Conservation (phyloP, 495 filamentous ascomycete genomes). For the Tricharina praecox region DNA sequence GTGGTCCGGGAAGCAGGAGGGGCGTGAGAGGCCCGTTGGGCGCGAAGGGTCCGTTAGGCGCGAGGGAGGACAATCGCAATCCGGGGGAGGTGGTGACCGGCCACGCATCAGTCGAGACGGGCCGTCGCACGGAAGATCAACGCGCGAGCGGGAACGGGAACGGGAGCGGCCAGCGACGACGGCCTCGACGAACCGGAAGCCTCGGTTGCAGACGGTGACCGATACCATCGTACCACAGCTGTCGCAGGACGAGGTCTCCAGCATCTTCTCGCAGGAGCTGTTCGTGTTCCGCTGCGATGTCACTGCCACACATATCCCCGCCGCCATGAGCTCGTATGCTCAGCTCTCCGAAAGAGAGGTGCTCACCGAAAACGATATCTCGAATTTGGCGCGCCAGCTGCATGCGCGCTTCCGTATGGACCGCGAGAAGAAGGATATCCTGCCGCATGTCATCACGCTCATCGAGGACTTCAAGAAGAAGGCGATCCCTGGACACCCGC, state of each 20-base stretch:
- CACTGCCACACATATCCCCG: slow-evolving; percentile 16
- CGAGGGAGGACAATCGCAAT: too few species aligned
- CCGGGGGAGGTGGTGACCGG: too few species aligned
- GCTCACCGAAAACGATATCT: slow-evolving; percentile 17
- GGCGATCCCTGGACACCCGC: slow-evolving; percentile 27
- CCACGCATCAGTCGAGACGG: too few species aligned
- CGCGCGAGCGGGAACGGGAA: too few species aligned
- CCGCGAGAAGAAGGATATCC: slow-evolving; percentile 9
- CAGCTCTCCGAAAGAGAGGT: slow-evolving; percentile 17
- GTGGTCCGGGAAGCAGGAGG: too few species aligned
- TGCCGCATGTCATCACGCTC: slow-evolving; percentile 20
- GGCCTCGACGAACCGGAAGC: too few species aligned
- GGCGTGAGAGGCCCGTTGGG: too few species aligned
- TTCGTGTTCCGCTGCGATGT: slow-evolving; percentile 27
- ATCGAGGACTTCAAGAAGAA: slow-evolving; percentile 26
- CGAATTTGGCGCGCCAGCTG: slow-evolving; percentile 25
- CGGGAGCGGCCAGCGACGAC: too few species aligned
- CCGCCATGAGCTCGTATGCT: slow-evolving; percentile 22
- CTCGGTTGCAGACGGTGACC: not conserved
- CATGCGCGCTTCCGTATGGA: slow-evolving; percentile 22
- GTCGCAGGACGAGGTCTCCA: slow-evolving; percentile 12
- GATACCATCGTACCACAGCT: slow-evolving; percentile 15
- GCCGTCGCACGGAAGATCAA: too few species aligned
- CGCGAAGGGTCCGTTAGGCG: too few species aligned
- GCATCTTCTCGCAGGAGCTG: slow-evolving; percentile 25